Base-by-base conservation (phyloP, 2,329 filamentous ascomycete genomes). In the Penicillium sp. region DNA sequence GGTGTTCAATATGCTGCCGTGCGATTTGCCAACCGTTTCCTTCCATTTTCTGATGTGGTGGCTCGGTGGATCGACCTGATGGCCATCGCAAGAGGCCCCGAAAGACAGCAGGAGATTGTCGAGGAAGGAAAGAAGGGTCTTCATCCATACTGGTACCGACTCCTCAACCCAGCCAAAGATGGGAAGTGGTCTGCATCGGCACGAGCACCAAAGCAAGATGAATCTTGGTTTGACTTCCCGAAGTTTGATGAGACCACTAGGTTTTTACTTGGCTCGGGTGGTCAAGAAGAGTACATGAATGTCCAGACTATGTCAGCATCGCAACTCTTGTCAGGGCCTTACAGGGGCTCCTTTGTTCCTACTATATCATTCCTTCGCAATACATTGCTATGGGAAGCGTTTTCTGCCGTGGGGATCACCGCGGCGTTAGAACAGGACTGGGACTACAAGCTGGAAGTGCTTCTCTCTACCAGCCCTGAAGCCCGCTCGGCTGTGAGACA, bases 71-170 rank as follows among this genome's bases (percentile, higher is more conserved):
- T 97, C 44, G 86, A 97, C 70, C 83, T 97, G 14, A 80, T 97
- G 47, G 93, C 92, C 7, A 78, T 94, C 14, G 86, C 86, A 11
- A 81, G 81, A 3, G 69, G 68, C 7, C 73, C 77, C 2, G 83
- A 85, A 47, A 89, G 92, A 68, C 84, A 89, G 43, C 88, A 87
- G 56, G 93, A 97, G 68, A 86, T 97, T 3, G 75, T 90, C 1
- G 94, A 99, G 69, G 93, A 97, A 75, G 94, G 92, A 1, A 87
- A 86, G 57, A 92, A 91, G 71, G 94, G 94, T 0, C 80, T 97
- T 4, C 91, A 96, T 72, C 86, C 87, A 10, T 88, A 89, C 67
- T 89, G 86, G 86, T 87, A 88, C 64, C 76, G 78, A 44, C 82
- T 88, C 68, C 73, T 87, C 11, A 87, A 88, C 61, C 75, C 76